phyloP scores from a whole-genome alignment of 2,329 filamentous ascomycete genomes.

The Monilinia laxa region DNA sequence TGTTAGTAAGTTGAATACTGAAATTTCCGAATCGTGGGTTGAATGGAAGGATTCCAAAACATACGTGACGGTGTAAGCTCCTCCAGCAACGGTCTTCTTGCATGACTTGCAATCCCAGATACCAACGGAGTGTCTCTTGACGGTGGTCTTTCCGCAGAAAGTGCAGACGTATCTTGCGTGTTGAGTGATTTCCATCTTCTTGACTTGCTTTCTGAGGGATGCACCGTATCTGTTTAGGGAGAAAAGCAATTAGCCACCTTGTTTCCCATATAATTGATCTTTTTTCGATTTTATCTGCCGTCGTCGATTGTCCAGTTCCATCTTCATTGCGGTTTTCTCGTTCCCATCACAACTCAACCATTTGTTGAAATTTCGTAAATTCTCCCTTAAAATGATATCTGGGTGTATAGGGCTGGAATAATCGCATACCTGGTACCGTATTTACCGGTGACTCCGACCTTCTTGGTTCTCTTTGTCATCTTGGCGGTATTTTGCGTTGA shows the following conservation, averaged over 20 bases:
- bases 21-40: neutral
- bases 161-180: conserved; percentile 97
- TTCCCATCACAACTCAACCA: neutral
- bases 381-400: neutral
- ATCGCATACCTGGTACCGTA: conserved; percentile 87
- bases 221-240: conserved; percentile 77
- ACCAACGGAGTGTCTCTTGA: conserved; percentile 86
- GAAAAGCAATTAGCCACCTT: conserved; percentile 29
- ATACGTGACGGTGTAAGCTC: conserved; percentile 96
- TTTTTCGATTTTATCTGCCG: neutral
- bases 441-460: conserved; percentile 99
- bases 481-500: conserved; percentile 52
- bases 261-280: conserved; percentile 9
- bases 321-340: neutral
- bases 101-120: conserved; percentile 98
- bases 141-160: conserved; percentile 96
- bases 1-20: conserved; percentile 3
- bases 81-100: conserved; percentile 90
- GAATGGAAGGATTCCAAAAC: conserved; percentile 46
- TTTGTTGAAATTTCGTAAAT: conserved; percentile 10
- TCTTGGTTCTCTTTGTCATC: conserved; percentile 96
- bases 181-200: conserved; percentile 99
- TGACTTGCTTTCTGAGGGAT: conserved; percentile 97
- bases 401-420: conserved; percentile 30
- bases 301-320: conserved; percentile 1